Evolutionary conservation across 352 stramenopile genomes (phyloP), one percentile per base, ranked within the genome.

Genomic region (Globisporangium spinosum): DNA sequence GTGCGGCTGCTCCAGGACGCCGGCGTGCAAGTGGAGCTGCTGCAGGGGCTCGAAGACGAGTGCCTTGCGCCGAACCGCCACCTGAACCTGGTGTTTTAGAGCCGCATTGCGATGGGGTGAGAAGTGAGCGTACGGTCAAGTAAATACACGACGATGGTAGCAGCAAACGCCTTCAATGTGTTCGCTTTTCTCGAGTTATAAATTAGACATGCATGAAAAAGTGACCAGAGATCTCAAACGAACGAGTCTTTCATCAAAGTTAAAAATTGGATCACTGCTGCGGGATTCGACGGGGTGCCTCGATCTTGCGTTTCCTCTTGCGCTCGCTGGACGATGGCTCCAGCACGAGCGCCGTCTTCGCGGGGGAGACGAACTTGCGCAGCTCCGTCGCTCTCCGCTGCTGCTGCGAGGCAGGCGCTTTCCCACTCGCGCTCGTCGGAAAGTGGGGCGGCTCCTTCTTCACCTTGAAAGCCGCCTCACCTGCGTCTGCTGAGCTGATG

Each of bases 41-140:
- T 95, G 1, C 43, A 80, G 32, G 87, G 87, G 22, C 76, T 95
- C 29, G 84, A 95, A 60, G 63, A 68, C n/a, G 87, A 90, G 59
- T 95, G 87, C 54, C 73, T 95, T 49, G 81, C 73, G 25, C 85
- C 87, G 15, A 95, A 95, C 62, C 68, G 72, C 32, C 87, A 95
- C 62, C 67, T 95, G 32, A 73, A 92, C 47, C 67, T 94, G 49
- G 65, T 82, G 12, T 75, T 89, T 22, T 91, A 83, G 25, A 38
- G 10, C 22, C 49, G 5, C 25, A 20, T 32, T 45, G 38, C 38
- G 49, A 20, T 32, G 47, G 23, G 23, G 17, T 55, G n/a, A 38
- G 32, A 10, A 38, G 32, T 7, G 32, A 27, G n/a, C 27, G 22
- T 57, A 35, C 34, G 23, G 25, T 38, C 12, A 58, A 34, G 60